Evolutionary conservation across 2,329 filamentous ascomycete species (phyloP).

Genomic region (Diaporthe ilicicola): DNA sequence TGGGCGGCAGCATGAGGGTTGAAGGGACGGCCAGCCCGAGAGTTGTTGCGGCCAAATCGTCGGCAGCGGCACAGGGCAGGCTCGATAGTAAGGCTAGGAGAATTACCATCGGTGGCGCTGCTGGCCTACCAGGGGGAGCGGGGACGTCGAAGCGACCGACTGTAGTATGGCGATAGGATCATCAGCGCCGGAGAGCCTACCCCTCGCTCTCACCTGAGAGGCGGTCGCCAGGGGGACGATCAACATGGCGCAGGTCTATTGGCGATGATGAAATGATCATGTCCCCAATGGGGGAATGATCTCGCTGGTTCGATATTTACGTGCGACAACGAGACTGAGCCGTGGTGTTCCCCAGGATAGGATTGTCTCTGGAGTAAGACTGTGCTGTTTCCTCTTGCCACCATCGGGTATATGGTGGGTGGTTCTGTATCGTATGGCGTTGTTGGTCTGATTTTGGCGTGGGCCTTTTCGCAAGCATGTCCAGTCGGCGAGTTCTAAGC

Average conservation of each 20-base stretch:
- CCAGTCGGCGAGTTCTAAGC: not conserved
- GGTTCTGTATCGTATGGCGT: slow-evolving; percentile 10
- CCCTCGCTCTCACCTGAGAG: slow-evolving; percentile 24
- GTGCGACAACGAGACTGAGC: not conserved
- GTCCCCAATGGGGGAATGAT: not conserved
- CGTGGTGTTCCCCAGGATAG: no score
- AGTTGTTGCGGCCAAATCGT: slow-evolving; percentile 23
- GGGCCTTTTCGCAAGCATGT: not conserved
- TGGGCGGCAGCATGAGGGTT: slow-evolving; percentile 51
- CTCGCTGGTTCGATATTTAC: not conserved
- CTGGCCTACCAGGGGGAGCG: slow-evolving; percentile 21
- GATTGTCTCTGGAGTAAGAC: not conserved
- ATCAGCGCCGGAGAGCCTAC: slow-evolving; percentile 32
- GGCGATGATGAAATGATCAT: not conserved
- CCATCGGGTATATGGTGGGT: not conserved
- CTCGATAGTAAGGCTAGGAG: slow-evolving; percentile 46
- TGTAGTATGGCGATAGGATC: slow-evolving; percentile 39
- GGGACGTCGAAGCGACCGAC: slow-evolving; percentile 34
- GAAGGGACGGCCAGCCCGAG: slow-evolving; percentile 36
- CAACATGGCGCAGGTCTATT: not conserved
- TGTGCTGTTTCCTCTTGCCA: not conserved
- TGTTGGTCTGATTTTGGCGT: not conserved
- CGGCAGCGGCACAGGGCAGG: slow-evolving; percentile 25
- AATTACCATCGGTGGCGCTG: slow-evolving; percentile 53
- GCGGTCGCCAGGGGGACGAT: not conserved